These are phyloP conservation scores for Polychaeton citri DNA, from an alignment of 2,329 filamentous ascomycete genomes.

Conservation along the genomic window DNA sequence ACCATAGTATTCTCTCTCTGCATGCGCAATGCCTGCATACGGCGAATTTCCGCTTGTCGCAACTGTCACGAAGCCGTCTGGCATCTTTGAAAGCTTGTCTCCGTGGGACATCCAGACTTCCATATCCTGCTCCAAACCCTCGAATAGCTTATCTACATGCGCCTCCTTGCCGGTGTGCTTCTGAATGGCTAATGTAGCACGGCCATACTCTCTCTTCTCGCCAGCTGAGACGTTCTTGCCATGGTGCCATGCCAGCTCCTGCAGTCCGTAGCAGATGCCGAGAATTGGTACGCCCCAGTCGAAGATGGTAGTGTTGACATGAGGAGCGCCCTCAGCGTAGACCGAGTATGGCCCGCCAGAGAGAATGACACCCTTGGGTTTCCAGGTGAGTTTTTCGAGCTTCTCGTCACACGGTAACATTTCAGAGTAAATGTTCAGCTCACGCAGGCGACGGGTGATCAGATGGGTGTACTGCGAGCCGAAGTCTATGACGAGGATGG, in stretches of 20 bases:
- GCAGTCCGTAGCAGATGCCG: conserved; percentile 51
- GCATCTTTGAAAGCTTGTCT: conserved; percentile 68
- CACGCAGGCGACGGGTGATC: conserved; percentile 60
- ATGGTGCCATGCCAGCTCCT: conserved; percentile 63
- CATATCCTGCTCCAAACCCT: conserved; percentile 55
- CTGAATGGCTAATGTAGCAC: conserved; percentile 51
- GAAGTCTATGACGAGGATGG: conserved; percentile 60
- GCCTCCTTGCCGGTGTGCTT: conserved; percentile 39
- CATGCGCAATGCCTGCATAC: conserved; percentile 67
- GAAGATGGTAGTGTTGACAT: conserved; percentile 71
- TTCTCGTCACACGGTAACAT: conserved; percentile 82
- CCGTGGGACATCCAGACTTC: conserved; percentile 80
- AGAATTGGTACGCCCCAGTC: conserved; percentile 53
- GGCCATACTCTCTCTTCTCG: conserved; percentile 57
- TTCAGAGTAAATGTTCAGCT: conserved; percentile 73
- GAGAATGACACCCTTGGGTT: conserved; percentile 72
- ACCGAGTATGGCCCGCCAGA: conserved; percentile 65
- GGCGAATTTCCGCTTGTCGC: conserved; percentile 64
- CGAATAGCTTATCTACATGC: conserved; percentile 68
- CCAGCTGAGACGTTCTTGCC: conserved; percentile 55
- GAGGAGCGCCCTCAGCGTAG: conserved; percentile 63
- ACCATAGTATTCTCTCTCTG: conserved; percentile 58
- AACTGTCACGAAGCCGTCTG: conserved; percentile 58
- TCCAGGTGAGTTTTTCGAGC: conserved; percentile 60
- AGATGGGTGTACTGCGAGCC: conserved; percentile 62